Percentiles rank a stretch among this genome's conserved stretches.
These are phyloP conservation scores for Pterocarpus santalinus DNA, from an alignment of 306 rosid species.

Conservation along the genomic window DNA sequence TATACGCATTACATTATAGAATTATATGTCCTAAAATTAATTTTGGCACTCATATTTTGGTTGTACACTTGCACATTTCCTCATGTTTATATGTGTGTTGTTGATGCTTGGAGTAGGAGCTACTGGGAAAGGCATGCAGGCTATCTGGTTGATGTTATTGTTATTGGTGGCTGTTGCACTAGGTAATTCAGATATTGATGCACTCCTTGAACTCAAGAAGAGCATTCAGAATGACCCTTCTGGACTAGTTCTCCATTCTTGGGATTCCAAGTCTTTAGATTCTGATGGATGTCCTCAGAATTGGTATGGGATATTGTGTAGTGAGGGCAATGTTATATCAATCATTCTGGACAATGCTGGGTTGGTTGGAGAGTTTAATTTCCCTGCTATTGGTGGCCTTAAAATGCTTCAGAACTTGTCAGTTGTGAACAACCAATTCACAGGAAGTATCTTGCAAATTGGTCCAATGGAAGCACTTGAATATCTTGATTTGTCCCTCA, in stretches of 20 bases:
- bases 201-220: conserved; percentile 73
- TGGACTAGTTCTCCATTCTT: conserved; percentile 66
- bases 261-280: conserved; percentile 72
- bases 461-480: conserved; percentile 61
- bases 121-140: conserved; percentile 73
- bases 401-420: conserved; percentile 71
- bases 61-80: neutral
- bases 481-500: conserved; percentile 70
- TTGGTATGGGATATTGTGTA: conserved; percentile 74
- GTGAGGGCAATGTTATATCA: conserved; percentile 65
- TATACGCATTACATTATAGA: conserved; percentile 18
- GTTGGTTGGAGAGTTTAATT: conserved; percentile 70
- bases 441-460: conserved; percentile 61
- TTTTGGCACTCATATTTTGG: neutral
- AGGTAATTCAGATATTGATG: conserved; percentile 71
- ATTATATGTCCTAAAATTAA: neutral
- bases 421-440: conserved; percentile 68
- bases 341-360: conserved; percentile 67
- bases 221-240: conserved; percentile 70
- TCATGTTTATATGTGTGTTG: conserved; percentile 17
- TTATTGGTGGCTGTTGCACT: conserved; percentile 55
- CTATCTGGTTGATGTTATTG: conserved; percentile 57
- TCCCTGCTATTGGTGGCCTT: conserved; percentile 66
- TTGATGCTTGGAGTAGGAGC: conserved; percentile 50
- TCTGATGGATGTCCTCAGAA: conserved; percentile 79